Conservation (phyloP, 441 rosid species). For the Lagerstroemia fauriei region DNA sequence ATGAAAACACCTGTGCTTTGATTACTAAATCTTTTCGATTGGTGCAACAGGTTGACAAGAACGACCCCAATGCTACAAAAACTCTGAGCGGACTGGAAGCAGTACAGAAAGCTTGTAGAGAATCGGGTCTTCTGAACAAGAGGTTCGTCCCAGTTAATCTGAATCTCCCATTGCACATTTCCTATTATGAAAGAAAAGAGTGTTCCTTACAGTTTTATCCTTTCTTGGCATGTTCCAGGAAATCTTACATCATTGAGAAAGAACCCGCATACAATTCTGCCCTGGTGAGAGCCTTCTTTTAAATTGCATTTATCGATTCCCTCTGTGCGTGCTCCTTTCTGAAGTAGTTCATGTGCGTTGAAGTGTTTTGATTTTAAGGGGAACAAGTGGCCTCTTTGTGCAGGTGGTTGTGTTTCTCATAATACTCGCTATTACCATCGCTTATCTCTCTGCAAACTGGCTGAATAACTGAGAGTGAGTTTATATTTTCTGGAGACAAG, state of each 20-base stretch:
- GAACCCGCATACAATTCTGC: constrained; percentile 34
- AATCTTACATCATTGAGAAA: constrained; percentile 45
- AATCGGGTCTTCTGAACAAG: constrained; percentile 55
- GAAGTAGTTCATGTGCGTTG: neutral
- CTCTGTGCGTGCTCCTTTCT: too few relatives aligned
- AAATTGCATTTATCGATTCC: too few relatives aligned
- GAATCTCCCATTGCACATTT: neutral
- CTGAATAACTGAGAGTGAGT: constrained; percentile 37
- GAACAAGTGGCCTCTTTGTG: constrained; percentile 22
- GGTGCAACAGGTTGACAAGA: constrained; percentile 54
- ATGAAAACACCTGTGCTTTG: neutral
- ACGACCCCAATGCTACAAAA: constrained; percentile 67
- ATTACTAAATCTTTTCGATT: neutral
- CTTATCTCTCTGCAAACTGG: constrained; percentile 41
- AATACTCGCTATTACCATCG: constrained; percentile 54
- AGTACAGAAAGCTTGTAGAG: constrained; percentile 61
- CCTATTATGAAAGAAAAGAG: neutral
- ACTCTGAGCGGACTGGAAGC: constrained; percentile 65
- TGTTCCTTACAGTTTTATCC: neutral
- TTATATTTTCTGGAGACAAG: neutral
- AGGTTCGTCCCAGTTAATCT: constrained; percentile 43
- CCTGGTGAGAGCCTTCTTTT: constrained; percentile 44
- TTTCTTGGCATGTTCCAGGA: constrained; percentile 43
- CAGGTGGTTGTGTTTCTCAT: constrained; percentile 58
- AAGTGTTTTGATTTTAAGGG: neutral